phyloP scores from a whole-genome alignment of 306 rosid genomes.

The Vigna trinervia region DNA sequence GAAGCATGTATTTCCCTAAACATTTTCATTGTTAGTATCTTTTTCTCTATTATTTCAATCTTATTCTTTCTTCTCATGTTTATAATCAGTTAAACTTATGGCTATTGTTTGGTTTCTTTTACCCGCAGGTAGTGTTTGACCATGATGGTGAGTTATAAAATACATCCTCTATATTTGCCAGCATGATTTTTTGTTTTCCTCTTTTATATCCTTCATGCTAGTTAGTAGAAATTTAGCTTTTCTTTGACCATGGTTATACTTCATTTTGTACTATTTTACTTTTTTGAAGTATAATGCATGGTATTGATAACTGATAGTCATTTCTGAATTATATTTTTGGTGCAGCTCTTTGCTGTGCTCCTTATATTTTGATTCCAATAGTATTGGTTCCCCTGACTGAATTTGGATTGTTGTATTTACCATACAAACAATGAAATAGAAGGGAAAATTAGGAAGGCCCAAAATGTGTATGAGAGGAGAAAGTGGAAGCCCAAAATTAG shows the following conservation, averaged over 20 bases:
- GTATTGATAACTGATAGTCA: background rate
- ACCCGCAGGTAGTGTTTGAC: slow-evolving; percentile 95
- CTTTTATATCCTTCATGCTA: slow-evolving; percentile 27
- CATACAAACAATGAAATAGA: too few relatives aligned
- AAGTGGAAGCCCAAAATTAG: too few relatives aligned
- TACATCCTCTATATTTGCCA: slow-evolving; percentile 40
- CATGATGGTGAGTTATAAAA: slow-evolving; percentile 84
- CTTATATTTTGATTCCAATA: slow-evolving; percentile 25
- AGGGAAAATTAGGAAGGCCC: too few relatives aligned
- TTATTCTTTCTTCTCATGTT: slow-evolving; percentile 7
- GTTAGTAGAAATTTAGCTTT: slow-evolving; percentile 11
- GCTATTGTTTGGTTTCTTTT: slow-evolving; percentile 45
- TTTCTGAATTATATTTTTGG: slow-evolving; percentile 17
- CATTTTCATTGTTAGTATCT: background rate
- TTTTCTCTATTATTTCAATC: background rate
- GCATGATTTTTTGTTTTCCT: slow-evolving; percentile 18
- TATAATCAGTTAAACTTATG: slow-evolving; percentile 25
- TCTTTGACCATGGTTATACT: slow-evolving; percentile 7
- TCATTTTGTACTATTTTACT: slow-evolving; percentile 32
- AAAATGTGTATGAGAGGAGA: too few relatives aligned
- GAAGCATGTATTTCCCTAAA: slow-evolving; percentile 28
- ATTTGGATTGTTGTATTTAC: slow-evolving; percentile 29
- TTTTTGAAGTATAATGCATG: slow-evolving; percentile 1
- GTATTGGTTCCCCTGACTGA: slow-evolving; percentile 10
- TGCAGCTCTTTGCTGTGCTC: slow-evolving; percentile 14